These are phyloP conservation scores for Houttuynia cordata DNA, from an alignment of 164 flowering plant genomes.

Conservation along the genomic window DNA sequence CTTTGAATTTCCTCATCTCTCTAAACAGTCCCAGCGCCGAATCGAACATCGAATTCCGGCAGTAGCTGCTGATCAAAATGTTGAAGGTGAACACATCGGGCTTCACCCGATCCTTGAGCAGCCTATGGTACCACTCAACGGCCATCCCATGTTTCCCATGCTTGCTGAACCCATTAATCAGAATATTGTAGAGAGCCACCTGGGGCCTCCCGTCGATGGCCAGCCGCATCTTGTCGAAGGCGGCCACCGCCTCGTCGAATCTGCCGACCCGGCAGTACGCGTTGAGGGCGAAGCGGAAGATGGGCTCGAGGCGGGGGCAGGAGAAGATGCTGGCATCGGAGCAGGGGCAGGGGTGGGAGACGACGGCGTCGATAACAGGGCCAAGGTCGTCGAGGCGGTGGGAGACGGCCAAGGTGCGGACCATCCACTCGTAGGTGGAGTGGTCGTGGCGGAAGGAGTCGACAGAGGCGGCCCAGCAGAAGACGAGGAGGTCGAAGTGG, in stretches of 20 bases:
- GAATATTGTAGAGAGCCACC: constrained; percentile 43
- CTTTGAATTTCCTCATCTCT: constrained; percentile 51
- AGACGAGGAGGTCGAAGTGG: constrained; percentile 62
- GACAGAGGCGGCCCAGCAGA: constrained; percentile 52
- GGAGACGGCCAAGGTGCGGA: constrained; percentile 46
- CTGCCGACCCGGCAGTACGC: constrained; percentile 43
- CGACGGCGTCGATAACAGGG: constrained; percentile 34
- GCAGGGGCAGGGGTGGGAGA: constrained; percentile 76
- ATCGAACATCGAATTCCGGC: constrained; percentile 38
- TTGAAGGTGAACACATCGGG: constrained; percentile 79
- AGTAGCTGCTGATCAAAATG: constrained; percentile 59
- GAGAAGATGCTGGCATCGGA: constrained; percentile 71
- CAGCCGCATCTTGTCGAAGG: constrained; percentile 46
- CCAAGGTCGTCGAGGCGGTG: constrained; percentile 43
- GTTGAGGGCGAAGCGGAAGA: constrained; percentile 41
- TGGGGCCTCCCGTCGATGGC: constrained; percentile 68
- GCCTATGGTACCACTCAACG: constrained; percentile 34
- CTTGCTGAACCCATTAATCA: constrained; percentile 64
- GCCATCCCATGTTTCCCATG: constrained; percentile 34
- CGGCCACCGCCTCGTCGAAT: constrained; percentile 43
- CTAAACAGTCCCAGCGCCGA: constrained; percentile 58
- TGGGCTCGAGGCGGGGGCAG: constrained; percentile 51
- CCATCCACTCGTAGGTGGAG: constrained; percentile 68
- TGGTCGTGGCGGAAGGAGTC: constrained; percentile 85
- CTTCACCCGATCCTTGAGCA: constrained; percentile 57